These are phyloP conservation scores for Rubus parviflorus DNA, from an alignment of 306 rosid genomes.

Conservation along the genomic window DNA sequence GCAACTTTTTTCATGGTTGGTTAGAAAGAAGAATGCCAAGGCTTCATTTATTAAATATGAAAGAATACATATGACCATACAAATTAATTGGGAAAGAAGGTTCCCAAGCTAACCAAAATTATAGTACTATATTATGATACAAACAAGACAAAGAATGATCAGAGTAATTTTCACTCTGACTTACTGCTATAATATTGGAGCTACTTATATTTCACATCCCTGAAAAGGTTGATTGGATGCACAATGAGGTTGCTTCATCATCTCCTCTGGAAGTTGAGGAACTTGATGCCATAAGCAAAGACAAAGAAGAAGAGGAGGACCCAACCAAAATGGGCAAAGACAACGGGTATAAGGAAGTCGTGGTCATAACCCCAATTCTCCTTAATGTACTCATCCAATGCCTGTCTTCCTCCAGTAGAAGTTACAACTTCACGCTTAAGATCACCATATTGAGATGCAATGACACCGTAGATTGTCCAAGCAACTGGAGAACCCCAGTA, in stretches of 20 bases:
- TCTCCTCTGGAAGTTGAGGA: slow-evolving; percentile 37
- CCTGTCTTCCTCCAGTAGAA: background rate
- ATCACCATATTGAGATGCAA: slow-evolving; percentile 30
- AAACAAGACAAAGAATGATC: background rate
- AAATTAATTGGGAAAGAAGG: background rate
- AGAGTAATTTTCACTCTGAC: background rate
- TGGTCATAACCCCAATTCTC: slow-evolving; percentile 25
- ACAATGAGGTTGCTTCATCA: slow-evolving; percentile 8
- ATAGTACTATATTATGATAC: background rate
- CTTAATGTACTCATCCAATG: slow-evolving; percentile 18
- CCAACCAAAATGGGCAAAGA: slow-evolving; percentile 36
- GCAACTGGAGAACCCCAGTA: slow-evolving; percentile 38
- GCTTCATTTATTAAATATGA: background rate
- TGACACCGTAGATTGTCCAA: slow-evolving; percentile 36
- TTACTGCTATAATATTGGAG: background rate
- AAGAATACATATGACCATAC: background rate
- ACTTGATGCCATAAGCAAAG: slow-evolving; percentile 39
- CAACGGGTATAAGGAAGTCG: slow-evolving; percentile 30
- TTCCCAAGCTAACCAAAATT: background rate
- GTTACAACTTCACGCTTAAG: background rate
- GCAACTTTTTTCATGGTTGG: background rate
- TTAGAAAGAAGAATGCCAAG: background rate
- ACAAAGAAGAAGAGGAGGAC: slow-evolving; percentile 35
- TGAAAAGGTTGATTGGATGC: background rate
- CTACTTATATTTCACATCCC: background rate